Conservation (phyloP, 148 eudicot genomes). For the Drosera capensis region DNA sequence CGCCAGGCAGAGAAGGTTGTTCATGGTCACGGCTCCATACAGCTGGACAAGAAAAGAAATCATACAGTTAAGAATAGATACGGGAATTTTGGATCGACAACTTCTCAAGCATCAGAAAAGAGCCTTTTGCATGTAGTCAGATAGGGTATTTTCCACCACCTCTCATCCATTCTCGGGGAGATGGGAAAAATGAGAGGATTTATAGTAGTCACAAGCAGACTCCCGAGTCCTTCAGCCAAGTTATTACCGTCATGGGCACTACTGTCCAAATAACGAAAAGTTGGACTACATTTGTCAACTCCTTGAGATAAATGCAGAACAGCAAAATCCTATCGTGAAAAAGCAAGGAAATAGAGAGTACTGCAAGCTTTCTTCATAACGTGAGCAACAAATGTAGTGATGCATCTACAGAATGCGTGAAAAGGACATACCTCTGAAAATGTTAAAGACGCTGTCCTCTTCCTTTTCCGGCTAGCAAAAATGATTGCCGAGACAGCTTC, state of each 20-base stretch:
- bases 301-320: too few species aligned
- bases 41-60: conserved; percentile 24
- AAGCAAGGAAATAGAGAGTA: background rate
- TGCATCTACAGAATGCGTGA: background rate
- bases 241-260: too few species aligned
- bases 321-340: too few species aligned
- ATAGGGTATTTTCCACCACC: too few species aligned
- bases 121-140: background rate
- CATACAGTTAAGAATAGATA: background rate
- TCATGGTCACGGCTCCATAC: conserved; percentile 74
- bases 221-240: too few species aligned
- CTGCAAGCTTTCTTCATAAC: too few species aligned
- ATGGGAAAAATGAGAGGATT: too few species aligned
- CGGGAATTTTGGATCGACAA: too few species aligned
- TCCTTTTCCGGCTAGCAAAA: conserved; percentile 54
- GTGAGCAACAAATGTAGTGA: background rate
- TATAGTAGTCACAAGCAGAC: too few species aligned
- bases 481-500: conserved; percentile 85
- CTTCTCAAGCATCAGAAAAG: background rate
- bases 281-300: too few species aligned
- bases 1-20: conserved; percentile 54
- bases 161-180: too few species aligned
- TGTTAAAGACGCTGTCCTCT: conserved; percentile 68
- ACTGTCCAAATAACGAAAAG: too few species aligned
- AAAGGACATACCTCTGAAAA: conserved; percentile 63